Conservation (phyloP, 768 basidiomycete species). For the Suillus hirtellus region DNA sequence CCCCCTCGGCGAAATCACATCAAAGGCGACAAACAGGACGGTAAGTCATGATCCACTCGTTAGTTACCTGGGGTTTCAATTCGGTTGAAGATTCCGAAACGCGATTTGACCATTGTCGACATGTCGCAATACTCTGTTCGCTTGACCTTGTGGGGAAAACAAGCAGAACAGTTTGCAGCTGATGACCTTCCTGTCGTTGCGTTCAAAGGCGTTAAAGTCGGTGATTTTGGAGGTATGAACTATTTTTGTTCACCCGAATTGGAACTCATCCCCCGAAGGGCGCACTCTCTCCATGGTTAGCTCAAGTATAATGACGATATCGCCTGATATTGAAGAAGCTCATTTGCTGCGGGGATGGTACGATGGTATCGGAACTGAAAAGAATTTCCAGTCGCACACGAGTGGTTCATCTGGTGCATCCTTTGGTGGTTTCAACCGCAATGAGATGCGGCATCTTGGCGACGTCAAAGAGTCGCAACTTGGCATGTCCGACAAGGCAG, state of each 20-base stretch:
- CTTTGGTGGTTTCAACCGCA: conserved; percentile 57
- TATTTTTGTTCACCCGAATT: neutral
- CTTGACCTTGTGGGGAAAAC: conserved; percentile 94
- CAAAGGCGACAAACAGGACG: conserved; percentile 70
- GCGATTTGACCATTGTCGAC: conserved; percentile 89
- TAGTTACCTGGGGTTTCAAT: conserved; percentile 5
- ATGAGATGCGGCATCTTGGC: conserved; percentile 68
- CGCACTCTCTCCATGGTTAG: conserved; percentile 83
- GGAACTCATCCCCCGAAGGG: conserved; percentile 42
- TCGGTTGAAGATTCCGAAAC: conserved; percentile 69
- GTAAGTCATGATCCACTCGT: conserved; percentile 34
- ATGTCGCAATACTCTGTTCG: conserved; percentile 74
- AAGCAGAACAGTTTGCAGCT: conserved; percentile 78
- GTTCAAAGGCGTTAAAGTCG: conserved; percentile 91
- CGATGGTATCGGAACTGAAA: conserved; percentile 63
- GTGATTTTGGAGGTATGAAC: conserved; percentile 79
- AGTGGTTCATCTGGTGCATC: conserved; percentile 40
- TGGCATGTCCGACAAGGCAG: conserved; percentile 73
- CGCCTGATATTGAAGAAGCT: conserved; percentile 91
- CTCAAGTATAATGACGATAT: conserved; percentile 77
- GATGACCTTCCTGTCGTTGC: conserved; percentile 74
- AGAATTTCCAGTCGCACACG: conserved; percentile 74
- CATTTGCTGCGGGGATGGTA: conserved; percentile 91
- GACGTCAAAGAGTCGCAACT: conserved; percentile 79
- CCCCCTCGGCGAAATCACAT: conserved; percentile 66